Percentiles rank a stretch among this genome's conserved stretches.
phyloP scores from a whole-genome alignment of 768 basidiomycete species.

The Panaeolus papilionaceus region DNA sequence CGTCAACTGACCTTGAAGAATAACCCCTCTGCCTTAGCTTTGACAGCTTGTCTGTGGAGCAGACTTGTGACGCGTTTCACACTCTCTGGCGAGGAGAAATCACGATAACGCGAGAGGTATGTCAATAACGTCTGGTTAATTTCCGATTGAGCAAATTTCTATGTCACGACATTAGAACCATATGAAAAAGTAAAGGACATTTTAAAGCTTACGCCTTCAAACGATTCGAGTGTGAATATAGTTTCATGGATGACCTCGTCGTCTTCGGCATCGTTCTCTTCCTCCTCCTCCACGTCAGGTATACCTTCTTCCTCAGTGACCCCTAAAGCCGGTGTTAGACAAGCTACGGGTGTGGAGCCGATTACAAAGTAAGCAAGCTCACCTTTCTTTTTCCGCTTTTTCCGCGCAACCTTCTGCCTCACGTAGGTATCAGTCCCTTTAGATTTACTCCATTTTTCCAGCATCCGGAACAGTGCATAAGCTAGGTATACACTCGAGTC shows the following conservation, averaged over 20 bases:
- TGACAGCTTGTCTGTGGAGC: slow-evolving; percentile 90
- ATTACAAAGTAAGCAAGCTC: slow-evolving; percentile 22
- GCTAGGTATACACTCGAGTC: slow-evolving; percentile 86
- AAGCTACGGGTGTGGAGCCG: not conserved
- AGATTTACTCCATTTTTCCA: slow-evolving; percentile 86
- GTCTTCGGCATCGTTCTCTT: slow-evolving; percentile 54
- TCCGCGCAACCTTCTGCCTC: slow-evolving; percentile 65
- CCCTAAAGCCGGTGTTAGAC: slow-evolving; percentile 33
- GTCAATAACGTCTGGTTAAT: slow-evolving; percentile 84
- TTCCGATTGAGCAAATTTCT: slow-evolving; percentile 92
- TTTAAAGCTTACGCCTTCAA: slow-evolving; percentile 73
- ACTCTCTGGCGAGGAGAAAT: slow-evolving; percentile 78
- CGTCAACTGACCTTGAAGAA: slow-evolving; percentile 84
- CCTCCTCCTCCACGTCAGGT: slow-evolving; percentile 73
- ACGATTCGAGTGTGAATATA: slow-evolving; percentile 90
- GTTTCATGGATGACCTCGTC: slow-evolving; percentile 81
- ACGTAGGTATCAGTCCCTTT: slow-evolving; percentile 80
- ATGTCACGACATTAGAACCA: slow-evolving; percentile 14
- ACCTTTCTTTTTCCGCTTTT: slow-evolving; percentile 52
- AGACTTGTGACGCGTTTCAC: slow-evolving; percentile 91
- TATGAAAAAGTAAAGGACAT: slow-evolving; percentile 18
- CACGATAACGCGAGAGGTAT: slow-evolving; percentile 85
- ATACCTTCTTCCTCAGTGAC: slow-evolving; percentile 65
- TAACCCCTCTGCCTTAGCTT: slow-evolving; percentile 90
- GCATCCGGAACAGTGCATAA: slow-evolving; percentile 85